Base-by-base conservation (phyloP, 108 stramenopile genomes). In the Nannochloropsis salina region DNA sequence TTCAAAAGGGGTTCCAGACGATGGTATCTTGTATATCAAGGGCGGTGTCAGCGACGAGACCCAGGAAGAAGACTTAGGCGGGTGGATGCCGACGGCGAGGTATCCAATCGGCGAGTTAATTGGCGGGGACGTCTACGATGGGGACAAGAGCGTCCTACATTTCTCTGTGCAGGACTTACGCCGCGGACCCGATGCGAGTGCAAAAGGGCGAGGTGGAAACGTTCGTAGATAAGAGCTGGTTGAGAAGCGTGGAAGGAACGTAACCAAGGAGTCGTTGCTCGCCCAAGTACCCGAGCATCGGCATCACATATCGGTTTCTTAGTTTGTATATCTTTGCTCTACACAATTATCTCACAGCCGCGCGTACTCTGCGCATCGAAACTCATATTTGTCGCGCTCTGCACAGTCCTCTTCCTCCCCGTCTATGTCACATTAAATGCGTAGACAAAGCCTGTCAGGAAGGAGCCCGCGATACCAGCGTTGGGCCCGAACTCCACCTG, bases 1-100 rank as follows among this genome's bases (percentile, higher is more conserved):
- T 9, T 61, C 5, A 43, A 21, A 41, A 42, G 42, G 22, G 81
- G 82, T 9, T 20, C 74, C n/a, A 43, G 51, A 43, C 20, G 44
- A 81, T 42, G 87, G 87, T 11, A 31, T 88, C n/a, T 80, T 88
- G 44, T 88, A 88, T 61, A 84, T 88, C 81, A 42, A 84, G n/a
- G 87, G 87, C 81, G 87, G 84, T 45, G 80, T 82, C 61, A 74
- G 8, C 6, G 61, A 74, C 15, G 61, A 74, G 61, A 74, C 15
- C 44, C 42, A 80, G 6, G 84, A 45, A 61, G 87, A 81, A 9
- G 87, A 88, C 44, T 45, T 88, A 74, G 61, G 61, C 20, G 61
- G 61, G 15, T 74, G 61, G 61, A 8, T n/a, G 8, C 61, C 61
- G 20, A 74, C 61, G 61, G 61, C 61, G 15, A 15, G 61, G 0